Base-by-base conservation (phyloP, 2,329 filamentous ascomycete species). In the Fusarium lyarnte region DNA sequence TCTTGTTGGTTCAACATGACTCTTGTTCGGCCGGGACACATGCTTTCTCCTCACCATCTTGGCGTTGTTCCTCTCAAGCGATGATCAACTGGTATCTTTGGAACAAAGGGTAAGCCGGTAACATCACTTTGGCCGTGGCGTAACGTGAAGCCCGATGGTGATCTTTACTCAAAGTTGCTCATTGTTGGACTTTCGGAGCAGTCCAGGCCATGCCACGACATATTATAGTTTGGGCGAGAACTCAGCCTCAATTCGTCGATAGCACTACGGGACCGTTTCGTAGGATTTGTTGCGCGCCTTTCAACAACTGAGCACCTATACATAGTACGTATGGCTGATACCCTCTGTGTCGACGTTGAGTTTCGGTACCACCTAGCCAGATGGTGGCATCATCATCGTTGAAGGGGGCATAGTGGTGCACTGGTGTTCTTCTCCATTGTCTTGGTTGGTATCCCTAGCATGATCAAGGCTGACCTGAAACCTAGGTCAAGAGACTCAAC, bases 171-270 rank as follows among this genome's bases (percentile, higher is more conserved):
- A 23, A 68, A 27, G 47, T 29, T 63, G 58, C 52, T 49, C 46
- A 47, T 54, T 35, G 33, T 27, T 45, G 29, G 21, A 57, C 35
- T 58, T 39, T 64, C 29, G 27, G 54, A 57, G 27, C 45, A 58
- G 66, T 58, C 63, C 64, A 68, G 66, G 46, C 66, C 64, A 55
- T 69, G 58, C 61, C 61, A 70, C 55, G 38, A 43, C 52, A 66
- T 54, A 39, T 43, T 45, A 58, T 66, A 21, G 47, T 23, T 66
- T 58, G 55, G 29, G 33, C 43, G 33, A 51, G 46, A 58, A n/a
- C 36, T 63, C 41, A 53, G 58, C 52, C 51, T 63, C 45, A 29
- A 46, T 41, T 51, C 57, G 66, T 66, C 36, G 57, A 41, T 62
- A 29, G 36, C 45, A 52, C 47, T 29, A n/a, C 33, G 43, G 25